Evolutionary conservation across 2,329 filamentous ascomycete species (phyloP).

Genomic region (Monosporascus sp.): DNA sequence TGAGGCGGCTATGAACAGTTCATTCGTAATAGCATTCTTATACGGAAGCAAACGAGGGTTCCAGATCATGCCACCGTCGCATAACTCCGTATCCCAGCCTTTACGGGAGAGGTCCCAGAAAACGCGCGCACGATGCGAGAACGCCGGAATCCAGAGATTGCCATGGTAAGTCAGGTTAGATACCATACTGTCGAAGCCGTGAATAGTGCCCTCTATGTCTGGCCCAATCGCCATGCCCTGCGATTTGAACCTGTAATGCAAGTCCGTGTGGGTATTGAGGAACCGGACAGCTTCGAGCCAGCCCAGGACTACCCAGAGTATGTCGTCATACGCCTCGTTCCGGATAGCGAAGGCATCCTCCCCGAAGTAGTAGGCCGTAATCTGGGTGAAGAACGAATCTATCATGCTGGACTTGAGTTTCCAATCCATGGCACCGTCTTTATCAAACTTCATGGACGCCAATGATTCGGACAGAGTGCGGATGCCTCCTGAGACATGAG

Average conservation of each 20-base stretch:
- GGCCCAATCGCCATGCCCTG: neutral
- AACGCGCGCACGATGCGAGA: slow-evolving; percentile 75
- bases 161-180: slow-evolving; percentile 65
- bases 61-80: slow-evolving; percentile 88
- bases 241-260: slow-evolving; percentile 47
- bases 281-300: slow-evolving; percentile 84
- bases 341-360: slow-evolving; percentile 74
- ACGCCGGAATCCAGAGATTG: slow-evolving; percentile 66
- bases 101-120: slow-evolving; percentile 78
- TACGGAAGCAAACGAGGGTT: slow-evolving; percentile 76
- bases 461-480: slow-evolving; percentile 64
- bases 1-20: slow-evolving; percentile 81
- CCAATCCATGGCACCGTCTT: slow-evolving; percentile 33
- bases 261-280: slow-evolving; percentile 60
- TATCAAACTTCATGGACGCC: slow-evolving; percentile 25
- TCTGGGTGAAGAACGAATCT: slow-evolving; percentile 74
- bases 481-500: slow-evolving; percentile 70
- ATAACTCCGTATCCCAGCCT: slow-evolving; percentile 80
- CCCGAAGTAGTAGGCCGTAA: slow-evolving; percentile 76
- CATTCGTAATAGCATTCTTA: slow-evolving; percentile 95
- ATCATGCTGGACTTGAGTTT: slow-evolving; percentile 70
- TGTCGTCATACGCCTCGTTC: slow-evolving; percentile 81
- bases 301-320: slow-evolving; percentile 89
- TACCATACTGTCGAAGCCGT: slow-evolving; percentile 27
- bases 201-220: slow-evolving; percentile 17